Evolutionary conservation across 495 filamentous ascomycete genomes (phyloP).

Genomic region (Aspergillus ostianus): DNA sequence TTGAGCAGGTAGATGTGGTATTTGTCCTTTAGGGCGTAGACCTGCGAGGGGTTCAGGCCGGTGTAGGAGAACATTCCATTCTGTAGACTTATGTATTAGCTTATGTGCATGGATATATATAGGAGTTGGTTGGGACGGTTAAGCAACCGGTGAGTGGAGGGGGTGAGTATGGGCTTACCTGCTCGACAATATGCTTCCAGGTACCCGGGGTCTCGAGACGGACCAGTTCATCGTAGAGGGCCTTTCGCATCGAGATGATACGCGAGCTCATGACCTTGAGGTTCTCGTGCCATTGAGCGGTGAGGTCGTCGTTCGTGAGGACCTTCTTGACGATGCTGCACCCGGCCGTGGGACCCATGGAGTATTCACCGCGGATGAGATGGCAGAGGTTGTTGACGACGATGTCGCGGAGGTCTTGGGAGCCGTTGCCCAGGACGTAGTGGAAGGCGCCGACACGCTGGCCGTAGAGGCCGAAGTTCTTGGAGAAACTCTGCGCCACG

Average conservation of each 20-base stretch:
- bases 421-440: constrained; percentile 36
- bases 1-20: constrained; percentile 51
- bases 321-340: constrained; percentile 51
- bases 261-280: constrained; percentile 52
- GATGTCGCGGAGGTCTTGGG: constrained; percentile 33
- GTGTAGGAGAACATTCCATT: constrained; percentile 57
- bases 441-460: constrained; percentile 52
- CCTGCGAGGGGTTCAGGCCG: constrained; percentile 44
- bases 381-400: constrained; percentile 46
- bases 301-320: constrained; percentile 37
- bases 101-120: no score
- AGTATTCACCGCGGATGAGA: constrained; percentile 48
- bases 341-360: constrained; percentile 48
- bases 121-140: no score
- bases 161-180: constrained; percentile 26
- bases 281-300: constrained; percentile 48
- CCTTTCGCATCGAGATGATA: constrained; percentile 48
- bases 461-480: constrained; percentile 57
- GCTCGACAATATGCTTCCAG: constrained; percentile 50
- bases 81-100: constrained; percentile 25
- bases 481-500: constrained; percentile 53
- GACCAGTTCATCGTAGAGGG: constrained; percentile 43
- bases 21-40: constrained; percentile 44
- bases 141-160: not conserved
- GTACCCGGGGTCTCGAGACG: constrained; percentile 45